Base-by-base conservation (phyloP, 306 rosid species). In the Dicorynia guianensis region DNA sequence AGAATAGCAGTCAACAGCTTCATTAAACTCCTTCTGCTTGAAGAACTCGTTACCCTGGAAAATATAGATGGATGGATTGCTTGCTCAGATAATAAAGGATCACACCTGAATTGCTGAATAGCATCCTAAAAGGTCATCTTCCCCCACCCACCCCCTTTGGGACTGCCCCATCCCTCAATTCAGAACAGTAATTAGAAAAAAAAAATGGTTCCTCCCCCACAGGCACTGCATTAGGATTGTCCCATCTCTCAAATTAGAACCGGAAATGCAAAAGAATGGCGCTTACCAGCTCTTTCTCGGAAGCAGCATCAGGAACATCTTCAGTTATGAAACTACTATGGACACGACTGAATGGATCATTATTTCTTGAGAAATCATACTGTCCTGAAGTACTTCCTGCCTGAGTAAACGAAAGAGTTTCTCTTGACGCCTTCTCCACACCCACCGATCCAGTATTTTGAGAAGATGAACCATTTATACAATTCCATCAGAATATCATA, bases 241-340 rank as follows among this genome's bases (percentile, higher is more conserved):
- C 30, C 30, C 30, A 25, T n/a, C n/a, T n/a, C n/a, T n/a, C n/a
- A n/a, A n/a, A n/a, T n/a, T n/a, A n/a, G n/a, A 25, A 25, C 30
- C 1, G 43, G 19, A 57, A 15, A 47, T 36, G 46, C 39, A 18
- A 0, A 18, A 11, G 10, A 64, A 64, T 8, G 67, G 50, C 5
- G 14, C 77, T 74, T 76, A 95, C 97, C 93, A 85, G 84, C 68
- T 92, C 99, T 83, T 95, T 95, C 85, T 95, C 97, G 0, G 96
- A 92, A 81, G 82, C 77, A 50, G 99, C 99, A 81, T 95, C 89
- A 1, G 95, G 91, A 59, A 85, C 78, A 73, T 88, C 96, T 48
- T 92, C 97, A 20, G 84, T 67, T 58, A 59, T 56, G 63, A 83
- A 81, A 74, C 87, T 85, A 66, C 85, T 83, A 40, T 81, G 76